Percentiles rank a stretch among this genome's conserved stretches.
These are phyloP conservation scores for Cicer pinnatifidum DNA, from an alignment of 306 rosid species.

Conservation along the genomic window DNA sequence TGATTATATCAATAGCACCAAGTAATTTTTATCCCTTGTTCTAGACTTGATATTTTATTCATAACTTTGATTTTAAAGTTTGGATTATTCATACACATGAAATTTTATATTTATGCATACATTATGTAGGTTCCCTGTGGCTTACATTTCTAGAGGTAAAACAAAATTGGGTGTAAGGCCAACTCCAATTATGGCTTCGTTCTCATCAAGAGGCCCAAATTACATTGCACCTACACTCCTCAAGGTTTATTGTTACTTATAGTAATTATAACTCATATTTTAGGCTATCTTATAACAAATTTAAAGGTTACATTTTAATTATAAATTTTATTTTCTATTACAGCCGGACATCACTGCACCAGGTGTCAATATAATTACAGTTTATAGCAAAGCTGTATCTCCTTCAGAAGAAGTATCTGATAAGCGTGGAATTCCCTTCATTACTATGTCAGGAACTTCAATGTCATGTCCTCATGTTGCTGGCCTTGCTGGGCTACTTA, in stretches of 20 bases:
- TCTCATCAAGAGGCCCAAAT: constrained; percentile 86
- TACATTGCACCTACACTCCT: constrained; percentile 49
- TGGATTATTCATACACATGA: not conserved
- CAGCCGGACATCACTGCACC: constrained; percentile 66
- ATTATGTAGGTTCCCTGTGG: constrained; percentile 54
- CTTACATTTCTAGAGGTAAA: constrained; percentile 50
- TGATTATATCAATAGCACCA: constrained; percentile 51
- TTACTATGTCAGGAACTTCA: constrained; percentile 37
- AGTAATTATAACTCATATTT: not conserved
- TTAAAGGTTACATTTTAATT: not conserved
- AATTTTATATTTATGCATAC: not conserved
- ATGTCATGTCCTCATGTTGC: constrained; percentile 76
- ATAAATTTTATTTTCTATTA: constrained; percentile 18
- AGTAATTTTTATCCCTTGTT: constrained; percentile 47
- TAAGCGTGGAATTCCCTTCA: constrained; percentile 37
- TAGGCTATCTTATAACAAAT: not conserved
- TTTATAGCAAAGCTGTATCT: constrained; percentile 33
- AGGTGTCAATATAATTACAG: constrained; percentile 54
- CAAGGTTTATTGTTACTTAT: constrained; percentile 55
- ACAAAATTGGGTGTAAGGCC: constrained; percentile 50
- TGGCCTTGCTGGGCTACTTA: constrained; percentile 61
- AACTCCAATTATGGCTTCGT: constrained; percentile 63
- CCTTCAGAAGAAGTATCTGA: not conserved
- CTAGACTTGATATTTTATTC: not conserved
- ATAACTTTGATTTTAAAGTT: not conserved